Percentiles rank a stretch among this genome's conserved stretches.
Conservation (phyloP, 2,329 filamentous ascomycete genomes). For the Alternaria rosae region DNA sequence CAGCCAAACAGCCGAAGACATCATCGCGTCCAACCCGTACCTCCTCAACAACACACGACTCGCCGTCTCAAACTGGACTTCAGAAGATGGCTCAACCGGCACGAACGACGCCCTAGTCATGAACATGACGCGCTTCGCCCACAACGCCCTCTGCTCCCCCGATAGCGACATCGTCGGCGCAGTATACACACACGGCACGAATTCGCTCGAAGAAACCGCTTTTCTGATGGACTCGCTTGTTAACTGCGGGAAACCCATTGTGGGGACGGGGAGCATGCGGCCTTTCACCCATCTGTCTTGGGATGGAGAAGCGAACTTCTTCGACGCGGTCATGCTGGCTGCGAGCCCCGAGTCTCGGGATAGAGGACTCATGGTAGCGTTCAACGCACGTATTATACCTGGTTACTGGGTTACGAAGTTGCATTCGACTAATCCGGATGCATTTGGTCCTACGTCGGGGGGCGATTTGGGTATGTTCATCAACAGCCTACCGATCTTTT, state of each 20-base stretch:
- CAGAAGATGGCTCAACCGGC: conserved; percentile 30
- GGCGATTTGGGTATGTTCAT: conserved; percentile 38
- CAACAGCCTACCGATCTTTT: conserved; percentile 37
- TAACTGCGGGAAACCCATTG: conserved; percentile 40
- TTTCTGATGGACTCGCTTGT: conserved; percentile 37
- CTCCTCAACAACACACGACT: conserved; percentile 40
- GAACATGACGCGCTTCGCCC: conserved; percentile 42
- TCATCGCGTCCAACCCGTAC: conserved; percentile 38
- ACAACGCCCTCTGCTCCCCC: conserved; percentile 34
- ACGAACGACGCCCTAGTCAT: conserved; percentile 40
- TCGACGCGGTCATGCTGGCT: conserved; percentile 36
- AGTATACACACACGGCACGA: conserved; percentile 40
- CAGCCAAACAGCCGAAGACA: conserved; percentile 30
- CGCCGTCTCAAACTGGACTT: conserved; percentile 39
- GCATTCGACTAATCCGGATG: conserved; percentile 36
- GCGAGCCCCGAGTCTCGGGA: conserved; percentile 28
- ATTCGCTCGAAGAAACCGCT: conserved; percentile 40
- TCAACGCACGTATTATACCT: conserved; percentile 37
- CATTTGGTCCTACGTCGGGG: conserved; percentile 30
- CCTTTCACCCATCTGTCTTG: conserved; percentile 35
- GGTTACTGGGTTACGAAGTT: conserved; percentile 38
- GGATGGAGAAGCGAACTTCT: conserved; percentile 41
- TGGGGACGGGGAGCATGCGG: conserved; percentile 35
- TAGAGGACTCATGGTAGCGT: conserved; percentile 37
- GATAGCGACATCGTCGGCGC: conserved; percentile 41